A percentile compares a stretch with the other conserved stretches of the same genome.
These are phyloP conservation scores for Penicillium verhagenii DNA, from an alignment of 495 filamentous ascomycete genomes.

Conservation along the genomic window DNA sequence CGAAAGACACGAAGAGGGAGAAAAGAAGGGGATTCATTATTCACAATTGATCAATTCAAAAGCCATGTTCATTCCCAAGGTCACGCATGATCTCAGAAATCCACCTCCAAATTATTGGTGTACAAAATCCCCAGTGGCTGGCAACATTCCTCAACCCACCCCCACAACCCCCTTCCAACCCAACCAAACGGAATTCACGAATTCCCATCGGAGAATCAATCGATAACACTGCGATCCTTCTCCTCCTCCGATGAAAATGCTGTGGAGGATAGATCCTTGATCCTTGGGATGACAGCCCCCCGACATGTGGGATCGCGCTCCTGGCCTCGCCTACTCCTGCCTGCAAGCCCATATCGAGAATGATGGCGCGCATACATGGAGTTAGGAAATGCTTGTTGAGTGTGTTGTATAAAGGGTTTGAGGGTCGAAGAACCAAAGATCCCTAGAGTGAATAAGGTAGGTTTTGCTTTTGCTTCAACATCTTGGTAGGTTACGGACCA, in stretches of 20 bases:
- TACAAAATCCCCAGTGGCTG: conserved; percentile 14
- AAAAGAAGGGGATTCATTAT: too few relatives aligned
- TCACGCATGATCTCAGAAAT: not conserved
- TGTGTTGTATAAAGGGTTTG: conserved; percentile 2
- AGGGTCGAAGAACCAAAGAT: not conserved
- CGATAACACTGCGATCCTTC: not conserved
- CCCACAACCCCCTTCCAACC: not conserved
- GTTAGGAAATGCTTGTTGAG: not conserved
- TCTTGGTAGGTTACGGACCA: not conserved
- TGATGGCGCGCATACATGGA: conserved; percentile 3
- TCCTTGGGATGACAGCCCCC: not conserved
- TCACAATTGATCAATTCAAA: too few relatives aligned
- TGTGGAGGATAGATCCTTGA: not conserved
- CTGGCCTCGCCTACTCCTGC: not conserved
- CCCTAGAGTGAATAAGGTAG: not conserved
- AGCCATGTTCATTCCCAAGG: too few relatives aligned
- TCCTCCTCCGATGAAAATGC: not conserved
- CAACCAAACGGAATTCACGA: not conserved
- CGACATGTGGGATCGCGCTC: not conserved
- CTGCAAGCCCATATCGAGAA: conserved; percentile 13
- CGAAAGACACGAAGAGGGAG: too few relatives aligned
- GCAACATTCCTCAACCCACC: conserved; percentile 14
- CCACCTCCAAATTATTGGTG: not conserved
- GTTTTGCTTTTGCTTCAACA: not conserved
- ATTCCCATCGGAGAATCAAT: not conserved